Conservation (phyloP, 192 early-diverging fungal genomes). For the Entomortierella parvispora region DNA sequence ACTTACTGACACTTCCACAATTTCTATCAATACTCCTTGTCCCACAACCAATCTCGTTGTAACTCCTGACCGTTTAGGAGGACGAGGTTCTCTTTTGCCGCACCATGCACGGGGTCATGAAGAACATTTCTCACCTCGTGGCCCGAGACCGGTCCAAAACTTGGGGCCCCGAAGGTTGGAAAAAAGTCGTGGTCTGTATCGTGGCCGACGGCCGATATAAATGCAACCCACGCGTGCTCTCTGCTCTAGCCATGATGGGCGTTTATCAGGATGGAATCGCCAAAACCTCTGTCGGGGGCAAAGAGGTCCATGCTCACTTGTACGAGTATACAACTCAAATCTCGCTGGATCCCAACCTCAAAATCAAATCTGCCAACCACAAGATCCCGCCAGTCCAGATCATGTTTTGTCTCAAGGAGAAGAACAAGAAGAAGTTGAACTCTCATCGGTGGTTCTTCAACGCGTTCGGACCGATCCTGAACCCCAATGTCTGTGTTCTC, state of each 20-base stretch:
- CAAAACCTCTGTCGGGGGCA: conserved; percentile 69
- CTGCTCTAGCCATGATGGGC: conserved; percentile 78
- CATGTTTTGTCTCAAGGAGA: conserved; percentile 82
- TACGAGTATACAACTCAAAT: conserved; percentile 76
- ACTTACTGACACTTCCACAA: too few species aligned
- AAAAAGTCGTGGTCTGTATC: conserved; percentile 82
- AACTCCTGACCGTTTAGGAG: conserved; percentile 65
- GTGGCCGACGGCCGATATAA: conserved; percentile 83
- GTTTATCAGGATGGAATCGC: conserved; percentile 80
- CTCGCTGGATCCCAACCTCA: conserved; percentile 64
- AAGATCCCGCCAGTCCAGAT: conserved; percentile 75
- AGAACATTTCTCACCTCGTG: conserved; percentile 86
- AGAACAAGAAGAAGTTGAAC: conserved; percentile 74
- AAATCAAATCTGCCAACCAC: conserved; percentile 57
- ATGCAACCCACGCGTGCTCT: conserved; percentile 69
- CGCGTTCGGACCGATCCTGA: conserved; percentile 66
- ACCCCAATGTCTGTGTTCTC: conserved; percentile 70
- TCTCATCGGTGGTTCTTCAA: conserved; percentile 73
- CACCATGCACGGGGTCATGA: conserved; percentile 87
- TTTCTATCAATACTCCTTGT: not conserved
- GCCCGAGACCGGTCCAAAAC: conserved; percentile 67
- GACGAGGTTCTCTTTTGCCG: conserved; percentile 91
- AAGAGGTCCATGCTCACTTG: conserved; percentile 72
- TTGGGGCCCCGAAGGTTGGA: conserved; percentile 79
- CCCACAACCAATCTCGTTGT: too few species aligned